These are phyloP conservation scores for Penicillium italicum DNA, from an alignment of 2,329 filamentous ascomycete genomes.

Conservation along the genomic window DNA sequence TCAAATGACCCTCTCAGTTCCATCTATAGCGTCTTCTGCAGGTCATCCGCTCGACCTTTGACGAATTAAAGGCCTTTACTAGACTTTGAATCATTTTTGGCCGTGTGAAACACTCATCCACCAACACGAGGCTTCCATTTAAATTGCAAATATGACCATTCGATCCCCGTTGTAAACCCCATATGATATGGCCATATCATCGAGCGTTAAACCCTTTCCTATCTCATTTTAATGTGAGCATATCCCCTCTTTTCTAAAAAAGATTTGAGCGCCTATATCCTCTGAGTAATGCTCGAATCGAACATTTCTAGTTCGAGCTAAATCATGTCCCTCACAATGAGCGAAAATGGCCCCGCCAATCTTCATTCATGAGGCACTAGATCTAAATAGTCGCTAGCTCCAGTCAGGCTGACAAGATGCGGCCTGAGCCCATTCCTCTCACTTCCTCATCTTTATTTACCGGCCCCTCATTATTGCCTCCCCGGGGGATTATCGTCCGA, in stretches of 20 bases:
- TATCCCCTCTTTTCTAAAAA: neutral
- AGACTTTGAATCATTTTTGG: neutral
- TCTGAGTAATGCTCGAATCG: neutral
- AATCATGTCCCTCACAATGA: neutral
- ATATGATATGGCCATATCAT: neutral
- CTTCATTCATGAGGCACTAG: slow-evolving; percentile 11
- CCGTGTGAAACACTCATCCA: slow-evolving; percentile 5
- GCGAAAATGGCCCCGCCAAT: slow-evolving; percentile 9
- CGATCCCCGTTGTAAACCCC: slow-evolving; percentile 1
- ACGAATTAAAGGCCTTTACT: neutral
- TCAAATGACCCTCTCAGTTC: slow-evolving; percentile 27
- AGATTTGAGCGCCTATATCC: neutral
- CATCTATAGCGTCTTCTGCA: slow-evolving; percentile 1
- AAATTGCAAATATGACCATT: slow-evolving; percentile 16
- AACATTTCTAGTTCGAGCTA: neutral
- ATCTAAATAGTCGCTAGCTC: slow-evolving; percentile 11
- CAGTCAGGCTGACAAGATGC: slow-evolving; percentile 18
- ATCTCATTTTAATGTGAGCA: neutral
- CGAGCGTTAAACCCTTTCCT: neutral
- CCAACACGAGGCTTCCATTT: slow-evolving; percentile 10
- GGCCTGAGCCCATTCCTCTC: slow-evolving; percentile 15
- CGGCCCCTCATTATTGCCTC: slow-evolving; percentile 5
- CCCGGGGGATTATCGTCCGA: slow-evolving; percentile 9
- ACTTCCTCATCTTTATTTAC: slow-evolving; percentile 3
- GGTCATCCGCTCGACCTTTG: slow-evolving; percentile 25